Conservation (phyloP, 768 basidiomycete genomes). For the Hygrophoropsis aurantiaca region DNA sequence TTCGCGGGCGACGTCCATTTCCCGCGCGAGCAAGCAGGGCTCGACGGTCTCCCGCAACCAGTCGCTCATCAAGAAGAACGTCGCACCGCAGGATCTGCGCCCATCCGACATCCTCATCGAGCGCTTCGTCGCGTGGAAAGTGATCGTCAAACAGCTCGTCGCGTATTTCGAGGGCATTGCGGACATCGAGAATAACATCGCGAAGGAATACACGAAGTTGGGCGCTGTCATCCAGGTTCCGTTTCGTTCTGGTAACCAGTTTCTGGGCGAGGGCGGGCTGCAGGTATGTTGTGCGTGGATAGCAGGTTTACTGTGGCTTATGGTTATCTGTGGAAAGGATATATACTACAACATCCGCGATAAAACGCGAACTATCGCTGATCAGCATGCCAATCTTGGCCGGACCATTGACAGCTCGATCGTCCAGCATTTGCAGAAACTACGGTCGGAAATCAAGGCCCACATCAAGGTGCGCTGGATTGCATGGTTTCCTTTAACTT, state of each 20-base stretch:
- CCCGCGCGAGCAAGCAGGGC: conserved; percentile 59
- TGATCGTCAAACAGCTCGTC: conserved; percentile 93
- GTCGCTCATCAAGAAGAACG: conserved; percentile 93
- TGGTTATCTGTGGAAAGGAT: conserved; percentile 49
- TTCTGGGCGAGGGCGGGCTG: conserved; percentile 95
- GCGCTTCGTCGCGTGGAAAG: conserved; percentile 92
- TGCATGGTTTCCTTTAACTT: too few relatives aligned
- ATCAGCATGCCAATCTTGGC: conserved; percentile 95
- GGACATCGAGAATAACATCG: conserved; percentile 94
- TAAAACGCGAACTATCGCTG: conserved; percentile 89
- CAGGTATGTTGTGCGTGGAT: conserved; percentile 48
- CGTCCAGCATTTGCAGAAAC: conserved; percentile 95
- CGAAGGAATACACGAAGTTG: conserved; percentile 89
- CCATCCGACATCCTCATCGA: conserved; percentile 97
- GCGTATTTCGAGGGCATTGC: conserved; percentile 85
- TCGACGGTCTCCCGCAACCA: conserved; percentile 79
- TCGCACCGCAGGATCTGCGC: conserved; percentile 83
- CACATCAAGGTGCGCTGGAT: conserved; percentile 99
- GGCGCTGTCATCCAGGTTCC: conserved; percentile 97
- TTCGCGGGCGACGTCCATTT: conserved; percentile 73
- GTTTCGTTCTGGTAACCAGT: conserved; percentile 93
- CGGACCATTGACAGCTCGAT: conserved; percentile 96
- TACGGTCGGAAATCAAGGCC: conserved; percentile 93
- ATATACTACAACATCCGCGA: conserved; percentile 91
- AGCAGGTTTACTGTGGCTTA: background rate